Base-by-base conservation (phyloP, 495 filamentous ascomycete species). In the Parmelia sp. region DNA sequence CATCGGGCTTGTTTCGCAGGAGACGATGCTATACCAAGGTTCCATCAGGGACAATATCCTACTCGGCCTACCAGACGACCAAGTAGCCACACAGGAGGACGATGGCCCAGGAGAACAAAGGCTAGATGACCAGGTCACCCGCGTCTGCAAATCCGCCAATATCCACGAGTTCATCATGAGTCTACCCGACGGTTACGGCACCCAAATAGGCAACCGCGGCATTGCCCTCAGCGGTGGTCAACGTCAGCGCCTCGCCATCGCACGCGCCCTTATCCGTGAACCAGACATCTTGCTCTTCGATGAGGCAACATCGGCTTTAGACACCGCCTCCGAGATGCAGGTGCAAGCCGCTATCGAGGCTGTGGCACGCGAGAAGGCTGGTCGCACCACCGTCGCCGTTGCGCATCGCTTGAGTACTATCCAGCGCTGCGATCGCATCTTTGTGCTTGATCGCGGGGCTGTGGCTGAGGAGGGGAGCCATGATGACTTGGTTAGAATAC, bases 371-470 rank as follows among this genome's bases (percentile, higher is more conserved):
- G 90, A 94, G 76, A 82, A 81, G 69, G 11, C 74, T 88, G 45
- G 79, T 92, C 29, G 87, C 91, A 94, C 87, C 0, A 87, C 87
- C 47, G 79, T 92, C 49, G 88, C 85, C 0, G 86, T 92, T 62
- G 90, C 90, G 25, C 91, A 96, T 75, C 69, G 70, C 39, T 65
- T 74, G 17, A 66, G 64, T 42, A 74, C 73, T 29, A 70, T 74
- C 31, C 74, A 75, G 67, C 74, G 72, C 36, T 75, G 73, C 37
- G 75, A 78, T 61, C 45, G 75, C 19, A 78, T 78, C 25, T 75
- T 70, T 60, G 75, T 78, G 31, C 45, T 78, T 29, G 74, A 76
- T 14, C 68, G 69, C 35, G 75, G 75, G 60, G 63, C 58, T 37
- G 67, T 77, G 27, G 63, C 75, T 23, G 75, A 78, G 66, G 15